phyloP scores from a whole-genome alignment of 768 basidiomycete species.

The Obba rivulosa region DNA sequence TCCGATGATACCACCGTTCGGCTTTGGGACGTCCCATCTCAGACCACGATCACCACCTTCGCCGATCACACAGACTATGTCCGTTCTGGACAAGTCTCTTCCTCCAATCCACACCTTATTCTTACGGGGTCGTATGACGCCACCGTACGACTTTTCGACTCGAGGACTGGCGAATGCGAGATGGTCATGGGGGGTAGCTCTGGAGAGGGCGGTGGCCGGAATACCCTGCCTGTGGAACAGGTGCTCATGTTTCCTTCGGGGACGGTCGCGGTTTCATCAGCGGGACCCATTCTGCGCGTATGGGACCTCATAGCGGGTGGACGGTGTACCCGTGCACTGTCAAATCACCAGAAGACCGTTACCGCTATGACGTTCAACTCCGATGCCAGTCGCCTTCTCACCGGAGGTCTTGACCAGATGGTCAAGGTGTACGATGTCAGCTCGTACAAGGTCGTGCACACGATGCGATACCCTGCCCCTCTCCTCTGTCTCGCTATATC shows the following conservation, averaged over 20 bases:
- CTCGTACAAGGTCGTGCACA: constrained; percentile 93
- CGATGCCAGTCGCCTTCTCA: constrained; percentile 71
- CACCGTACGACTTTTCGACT: constrained; percentile 83
- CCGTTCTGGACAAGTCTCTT: constrained; percentile 83
- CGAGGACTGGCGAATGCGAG: constrained; percentile 77
- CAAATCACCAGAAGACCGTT: constrained; percentile 98
- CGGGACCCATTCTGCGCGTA: constrained; percentile 87
- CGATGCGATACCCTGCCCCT: constrained; percentile 96
- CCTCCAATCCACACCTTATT: constrained; percentile 76
- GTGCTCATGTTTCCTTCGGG: constrained; percentile 91
- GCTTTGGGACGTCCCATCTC: constrained; percentile 93
- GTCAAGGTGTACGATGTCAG: constrained; percentile 97
- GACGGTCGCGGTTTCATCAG: constrained; percentile 76
- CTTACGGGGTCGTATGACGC: constrained; percentile 95
- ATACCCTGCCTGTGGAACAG: constrained; percentile 76
- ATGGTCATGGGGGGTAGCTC: constrained; percentile 62
- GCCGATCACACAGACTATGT: constrained; percentile 92
- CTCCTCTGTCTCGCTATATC: constrained; percentile 88
- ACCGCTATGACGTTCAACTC: constrained; percentile 83
- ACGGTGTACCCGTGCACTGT: constrained; percentile 82
- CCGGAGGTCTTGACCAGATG: constrained; percentile 93
- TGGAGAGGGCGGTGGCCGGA: constrained; percentile 24
- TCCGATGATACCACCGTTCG: constrained; percentile 94
- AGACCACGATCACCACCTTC: constrained; percentile 74
- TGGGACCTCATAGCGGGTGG: constrained; percentile 96